Evolutionary conservation across 345 rosid genomes (phyloP), one percentile per base, ranked within the genome.

Genomic region (Corchorus capsularis): DNA sequence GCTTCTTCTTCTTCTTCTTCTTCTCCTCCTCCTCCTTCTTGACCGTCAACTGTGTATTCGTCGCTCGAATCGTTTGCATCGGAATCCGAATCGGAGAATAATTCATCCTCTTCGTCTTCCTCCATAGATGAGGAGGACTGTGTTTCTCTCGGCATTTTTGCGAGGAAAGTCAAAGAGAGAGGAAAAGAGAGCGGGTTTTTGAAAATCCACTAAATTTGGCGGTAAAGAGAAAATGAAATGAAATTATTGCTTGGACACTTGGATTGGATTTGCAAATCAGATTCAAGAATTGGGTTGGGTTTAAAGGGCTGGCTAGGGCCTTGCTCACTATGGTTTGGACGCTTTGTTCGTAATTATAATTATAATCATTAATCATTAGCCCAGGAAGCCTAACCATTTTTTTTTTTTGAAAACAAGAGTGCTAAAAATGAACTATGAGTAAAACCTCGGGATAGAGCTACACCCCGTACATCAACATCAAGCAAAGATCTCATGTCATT

Each of bases 51-150:
- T 32, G 71, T 35, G 79, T 65, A 89, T 47, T 85, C 93, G 0
- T 91, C 88, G 68, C 87, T 78, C 15, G 91, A 90, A 75, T 87
- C 84, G 34, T 73, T 76, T 14, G 80, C 68, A 71, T 89, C 92
- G 65, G 89, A 88, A 71, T 89, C 92, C 63, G 89, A 88, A 62
- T 81, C 80, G 4, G 91, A 82, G 70, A 79, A 69, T 68, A 69
- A 34, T 19, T 78, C 79, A 61, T 78, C 89, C 27, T 75, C 81
- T 14, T 76, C 91, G 50, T 65, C 72, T 14, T 81, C 91, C 73
- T 79, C 85, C 83, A 82, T 82, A 67, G 70, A 79, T 71, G 81
- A 62, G 37, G 60, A 49, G 59, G 72, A 69, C 59, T 9, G 66
- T 60, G 22, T 22, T 53, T 54, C 60, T 34, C 74, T 59, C 37